Base-by-base conservation (phyloP, 495 filamentous ascomycete species). In the Oleoguttula mirabilis region DNA sequence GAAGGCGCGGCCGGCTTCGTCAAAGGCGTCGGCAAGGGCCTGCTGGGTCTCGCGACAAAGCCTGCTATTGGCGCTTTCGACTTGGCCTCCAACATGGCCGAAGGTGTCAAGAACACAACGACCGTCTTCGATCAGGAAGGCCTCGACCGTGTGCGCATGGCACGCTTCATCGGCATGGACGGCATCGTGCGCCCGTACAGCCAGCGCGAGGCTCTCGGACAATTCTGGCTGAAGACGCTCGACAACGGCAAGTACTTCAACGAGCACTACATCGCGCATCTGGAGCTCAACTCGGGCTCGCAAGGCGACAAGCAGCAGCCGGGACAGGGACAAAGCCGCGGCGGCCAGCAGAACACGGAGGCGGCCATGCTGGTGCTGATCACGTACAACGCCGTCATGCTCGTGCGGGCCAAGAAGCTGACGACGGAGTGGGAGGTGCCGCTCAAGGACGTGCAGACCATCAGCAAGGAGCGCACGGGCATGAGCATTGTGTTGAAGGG, bases 221-320 rank as follows among this genome's bases (percentile, higher is more conserved):
- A 98, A 61, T 93, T 88, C 67, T 98, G 90, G 90, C 77, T 98
- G 51, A 98, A 98, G 68, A 93, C 93, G 16, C 72, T 90, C 1
- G 92, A 96, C 56, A 88, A 93, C 45, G 90, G 90, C 35, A 92
- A 88, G 65, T 94, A 84, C 67, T 98, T 98, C 73, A 77, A 88
- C 64, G 92, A 96, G 61, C 75, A 87, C 55, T 98, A 98, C 63
- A 90, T 98, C 55, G 90, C 87, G 10, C 90, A 98, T 50, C 71
- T 98, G 16, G 90, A 96, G 57, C 77, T 98, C 21, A 83, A 83
- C 11, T 76, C 81, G 10, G 79, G 90, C 55, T 48, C 45, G 17
- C 45, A 48, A 36, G 50, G 50, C 16, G 50, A 53, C 32, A 15
- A 32, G 21, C 32, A 32, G 12, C 82, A 80, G 4, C 75, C 80